Base-by-base conservation (phyloP, 139 green algal species). In the Auxenochlorella protothecoides region DNA sequence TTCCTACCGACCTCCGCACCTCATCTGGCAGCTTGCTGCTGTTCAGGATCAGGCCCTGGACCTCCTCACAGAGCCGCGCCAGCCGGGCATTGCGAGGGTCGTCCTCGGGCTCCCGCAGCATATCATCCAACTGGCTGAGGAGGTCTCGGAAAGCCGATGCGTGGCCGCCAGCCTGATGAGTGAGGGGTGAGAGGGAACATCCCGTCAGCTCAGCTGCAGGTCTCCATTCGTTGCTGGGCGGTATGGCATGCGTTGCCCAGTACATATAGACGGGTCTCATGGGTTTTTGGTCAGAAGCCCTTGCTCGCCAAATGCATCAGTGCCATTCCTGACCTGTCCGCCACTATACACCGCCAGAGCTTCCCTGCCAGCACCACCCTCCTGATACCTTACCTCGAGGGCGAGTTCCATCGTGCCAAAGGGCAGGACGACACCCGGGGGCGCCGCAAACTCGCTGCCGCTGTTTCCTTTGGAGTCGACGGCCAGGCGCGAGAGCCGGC, bases 361-460 rank as follows among this genome's bases (percentile, higher is more conserved):
- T 44, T 44, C 27, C 27, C 27, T 44, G 27, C 27, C 27, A 44
- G 27, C 27, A 44, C 27, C 27, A 44, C 27, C 27, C 27, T 44
- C 27, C 27, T 44, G 27, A 44, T 44, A 44, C 27, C 27, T 44
- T 44, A 82, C 79, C 53, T 77, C 72, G 44, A 93, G 72, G 4
- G 83, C 86, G 14, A 76, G 60, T 57, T 97, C 90, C 87, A 99
- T 92, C n/a, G 55, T 75, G 14, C 94, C 94, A 82, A 96, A 99
- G 1, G 94, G 95, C 60, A 99, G 70, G 55, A 79, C 82, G 5
- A 82, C 79, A 2, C 92, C 91, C 0, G 68, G 63, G 3, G 92
- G 83, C 0, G 86, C 83, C 7, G 55, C 59, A 64, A 97, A 96
- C 5, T 9, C 51, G 27, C 14, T 63, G 53, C 0, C 56, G 53